Evolutionary conservation across 1,139 yeast genomes (phyloP), one percentile per base, ranked within the genome.

Genomic region (Pichiaceae sp.): DNA sequence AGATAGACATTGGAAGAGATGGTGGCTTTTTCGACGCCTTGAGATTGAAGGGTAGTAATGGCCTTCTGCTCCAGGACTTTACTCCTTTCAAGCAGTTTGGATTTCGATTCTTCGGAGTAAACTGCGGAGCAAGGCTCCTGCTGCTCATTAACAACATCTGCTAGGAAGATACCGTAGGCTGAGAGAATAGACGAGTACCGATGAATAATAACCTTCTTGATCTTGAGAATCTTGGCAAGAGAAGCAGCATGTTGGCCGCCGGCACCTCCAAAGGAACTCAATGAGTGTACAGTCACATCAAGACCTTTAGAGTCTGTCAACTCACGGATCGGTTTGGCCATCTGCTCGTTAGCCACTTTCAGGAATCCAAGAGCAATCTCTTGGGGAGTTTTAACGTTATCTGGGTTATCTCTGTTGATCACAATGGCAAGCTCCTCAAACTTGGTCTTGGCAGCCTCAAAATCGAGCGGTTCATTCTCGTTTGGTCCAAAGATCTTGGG

Each of bases 131-230:
- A 63, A 0, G 87, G 87, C 26, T 75, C 72, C 56, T 78, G 86
- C 28, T 63, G 68, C 52, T 79, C 89, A 44, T 78, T 78, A 5
- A 77, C 76, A 35, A 71, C 72, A 53, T 73, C 78, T n/a, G 50
- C 78, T 24, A 73, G 53, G 6, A 69, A 62, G 53, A 73, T 72
- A 42, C 79, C 79, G 45, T 72, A 72, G 2, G 78, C 78, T 3
- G 78, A 71, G 12, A 73, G 49, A 20, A 73, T 65, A 0, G 77
- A 70, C 2, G 78, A 72, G 47, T 71, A 71, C 46, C 71, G 63
- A 47, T 72, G 78, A 16, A 68, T 65, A 29, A 69, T 48, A 5
- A 72, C 68, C 7, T 64, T 63, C 12, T 58, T 54, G 17, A 73
- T 69, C 3, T 72, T 72, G 35, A 73, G 52, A 9, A 63, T 56